Evolutionary conservation across 495 filamentous ascomycete genomes (phyloP).

Genomic region (Hypomontagnella submonticulosa): DNA sequence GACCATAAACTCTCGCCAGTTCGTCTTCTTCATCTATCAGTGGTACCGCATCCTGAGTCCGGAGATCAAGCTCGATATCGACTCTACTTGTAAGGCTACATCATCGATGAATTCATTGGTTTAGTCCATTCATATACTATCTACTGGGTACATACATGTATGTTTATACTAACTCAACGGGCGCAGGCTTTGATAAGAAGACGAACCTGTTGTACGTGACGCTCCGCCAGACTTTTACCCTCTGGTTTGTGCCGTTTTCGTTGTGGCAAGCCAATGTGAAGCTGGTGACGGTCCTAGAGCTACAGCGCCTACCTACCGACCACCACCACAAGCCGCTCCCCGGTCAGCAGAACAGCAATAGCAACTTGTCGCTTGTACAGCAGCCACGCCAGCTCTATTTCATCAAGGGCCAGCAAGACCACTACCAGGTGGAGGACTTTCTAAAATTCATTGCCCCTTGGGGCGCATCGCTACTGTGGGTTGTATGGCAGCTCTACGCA

Average conservation of each 20-base stretch:
- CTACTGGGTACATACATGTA: too few relatives aligned
- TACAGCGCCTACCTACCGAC: conserved; percentile 51
- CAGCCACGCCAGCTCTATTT: conserved; percentile 61
- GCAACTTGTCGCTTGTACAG: conserved; percentile 7
- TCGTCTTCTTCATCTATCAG: conserved; percentile 76
- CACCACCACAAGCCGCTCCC: conserved; percentile 19
- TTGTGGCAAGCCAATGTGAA: conserved; percentile 69
- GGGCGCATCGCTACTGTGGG: conserved; percentile 61
- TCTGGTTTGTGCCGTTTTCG: conserved; percentile 78
- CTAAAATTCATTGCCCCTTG: conserved; percentile 71
- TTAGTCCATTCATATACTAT: too few relatives aligned
- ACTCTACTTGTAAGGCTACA: conserved; percentile 69
- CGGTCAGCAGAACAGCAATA: conserved; percentile 1
- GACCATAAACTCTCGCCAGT: conserved; percentile 64
- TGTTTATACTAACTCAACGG: conserved; percentile 6
- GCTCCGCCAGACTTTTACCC: conserved; percentile 76
- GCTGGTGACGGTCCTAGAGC: conserved; percentile 77
- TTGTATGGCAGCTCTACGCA: conserved; percentile 67
- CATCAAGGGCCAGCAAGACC: conserved; percentile 79
- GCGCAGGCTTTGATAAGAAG: conserved; percentile 72
- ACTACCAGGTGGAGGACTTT: conserved; percentile 84
- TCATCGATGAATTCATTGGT: background rate
- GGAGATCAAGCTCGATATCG: conserved; percentile 72
- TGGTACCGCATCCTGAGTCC: conserved; percentile 91
- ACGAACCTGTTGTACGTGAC: conserved; percentile 74